Evolutionary conservation across 495 filamentous ascomycete species (phyloP), one percentile per base, ranked within the genome.

Genomic region (Penicillium parvum): DNA sequence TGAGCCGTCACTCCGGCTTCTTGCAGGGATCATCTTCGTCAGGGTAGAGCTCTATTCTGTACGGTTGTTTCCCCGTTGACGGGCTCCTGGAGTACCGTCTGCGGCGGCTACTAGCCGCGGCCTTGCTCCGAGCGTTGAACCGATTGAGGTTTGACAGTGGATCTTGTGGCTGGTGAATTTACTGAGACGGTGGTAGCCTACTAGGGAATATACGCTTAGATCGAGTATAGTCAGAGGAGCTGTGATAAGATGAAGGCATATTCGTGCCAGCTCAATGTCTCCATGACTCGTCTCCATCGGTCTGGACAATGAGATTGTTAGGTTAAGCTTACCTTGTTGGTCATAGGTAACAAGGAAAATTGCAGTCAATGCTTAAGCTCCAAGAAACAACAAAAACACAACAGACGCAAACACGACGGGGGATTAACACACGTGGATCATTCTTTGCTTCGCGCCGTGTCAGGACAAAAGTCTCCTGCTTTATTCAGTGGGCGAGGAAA

Each of bases 1-100:
- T 55, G 53, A 55, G 45, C 47, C 43, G 43, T 60, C 39, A 42
- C 28, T 22, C 37, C 57, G 57, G 57, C 17, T 55, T 52, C 53
- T 38, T 55, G 57, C 57, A 60, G 57, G 16, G 17, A 53, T 48
- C 40, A 19, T 48, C 29, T 39, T 54, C 37, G 44, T 23, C 18
- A 42, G 27, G 20, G 33, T 25, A 6, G 27, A 21, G 15, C 37
- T 47, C 44, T 16, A 20, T 30, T 37, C n/a, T n/a, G n/a, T n/a
- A n/a, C n/a, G n/a, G n/a, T n/a, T 47, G 23, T 16, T 7, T 20
- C 33, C 6, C 22, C 23, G n/a, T 21, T 17, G 38, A 30, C 18
- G 25, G 32, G 20, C 19, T 43, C 29, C 28, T 10, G 22, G 29
- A 28, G 34, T 23, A 40, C 38, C 38, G 17, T 42, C 29, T 29